Percentiles rank a stretch among this genome's conserved stretches.
Evolutionary conservation across 2,329 filamentous ascomycete species (phyloP).

Genomic region (Diaporthe vexans): DNA sequence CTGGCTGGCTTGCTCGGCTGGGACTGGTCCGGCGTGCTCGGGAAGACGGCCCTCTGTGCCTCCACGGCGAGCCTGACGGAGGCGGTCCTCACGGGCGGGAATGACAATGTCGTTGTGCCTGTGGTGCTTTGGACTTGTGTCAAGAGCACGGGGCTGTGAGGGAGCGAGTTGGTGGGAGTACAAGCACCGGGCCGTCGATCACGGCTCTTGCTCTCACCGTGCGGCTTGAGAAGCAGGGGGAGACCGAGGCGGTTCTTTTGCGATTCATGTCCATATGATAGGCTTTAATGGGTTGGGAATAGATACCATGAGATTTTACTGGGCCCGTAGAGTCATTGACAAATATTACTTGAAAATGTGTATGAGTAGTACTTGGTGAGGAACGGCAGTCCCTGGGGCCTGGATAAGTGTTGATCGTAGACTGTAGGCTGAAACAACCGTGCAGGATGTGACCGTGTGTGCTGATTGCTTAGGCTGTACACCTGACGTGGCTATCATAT

Average conservation of each 20-base stretch:
- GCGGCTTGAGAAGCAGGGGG: neutral
- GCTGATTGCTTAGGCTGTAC: neutral
- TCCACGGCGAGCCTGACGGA: conserved; percentile 90
- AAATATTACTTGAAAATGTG: neutral
- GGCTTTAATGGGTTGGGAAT: neutral
- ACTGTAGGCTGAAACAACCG: neutral
- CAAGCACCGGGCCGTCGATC: no score
- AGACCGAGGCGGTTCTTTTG: no score
- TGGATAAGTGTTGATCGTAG: neutral
- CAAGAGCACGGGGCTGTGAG: conserved; percentile 66
- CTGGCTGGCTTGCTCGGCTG: conserved; percentile 46
- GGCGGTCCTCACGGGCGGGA: conserved; percentile 94
- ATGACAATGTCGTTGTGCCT: conserved; percentile 98
- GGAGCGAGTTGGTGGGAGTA: no score
- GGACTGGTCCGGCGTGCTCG: conserved; percentile 69
- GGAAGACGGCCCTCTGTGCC: conserved; percentile 81
- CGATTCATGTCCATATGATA: neutral
- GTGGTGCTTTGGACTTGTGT: conserved; percentile 94
- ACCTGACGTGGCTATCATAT: neutral
- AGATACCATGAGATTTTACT: conserved; percentile 7
- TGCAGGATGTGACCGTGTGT: neutral
- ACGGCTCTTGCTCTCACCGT: no score
- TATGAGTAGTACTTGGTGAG: no score
- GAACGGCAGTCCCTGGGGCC: neutral
- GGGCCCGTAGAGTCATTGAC: neutral